Conservation (phyloP, 2,329 filamentous ascomycete species). For the Apiospora marii region DNA sequence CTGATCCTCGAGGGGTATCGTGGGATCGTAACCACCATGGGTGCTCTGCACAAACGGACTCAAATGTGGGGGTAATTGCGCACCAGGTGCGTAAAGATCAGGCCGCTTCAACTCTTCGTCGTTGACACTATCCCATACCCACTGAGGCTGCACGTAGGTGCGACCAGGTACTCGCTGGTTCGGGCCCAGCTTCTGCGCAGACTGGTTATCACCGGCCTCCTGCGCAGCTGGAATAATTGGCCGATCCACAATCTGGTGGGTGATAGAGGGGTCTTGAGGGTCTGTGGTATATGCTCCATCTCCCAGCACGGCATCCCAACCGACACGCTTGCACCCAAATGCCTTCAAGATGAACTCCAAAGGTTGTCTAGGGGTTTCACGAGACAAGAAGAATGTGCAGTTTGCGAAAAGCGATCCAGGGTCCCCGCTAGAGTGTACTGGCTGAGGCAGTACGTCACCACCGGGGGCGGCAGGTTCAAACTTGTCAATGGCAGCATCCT, state of each 20-base stretch:
- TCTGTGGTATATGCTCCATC: conserved; percentile 92
- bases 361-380: conserved; percentile 89
- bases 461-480: conserved; percentile 86
- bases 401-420: conserved; percentile 82
- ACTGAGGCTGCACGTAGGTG: conserved; percentile 94
- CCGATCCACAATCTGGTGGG: conserved; percentile 94
- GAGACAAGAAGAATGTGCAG: conserved; percentile 90
- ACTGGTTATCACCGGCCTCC: conserved; percentile 65
- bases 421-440: conserved; percentile 69
- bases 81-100: conserved; percentile 88
- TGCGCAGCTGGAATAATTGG: conserved; percentile 73
- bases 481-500: conserved; percentile 78
- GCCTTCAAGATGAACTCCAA: conserved; percentile 92
- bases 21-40: conserved; percentile 91
- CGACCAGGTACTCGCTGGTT: conserved; percentile 87
- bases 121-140: conserved; percentile 98
- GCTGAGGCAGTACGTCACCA: conserved; percentile 87
- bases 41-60: conserved; percentile 93
- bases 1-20: conserved; percentile 83
- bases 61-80: conserved; percentile 89
- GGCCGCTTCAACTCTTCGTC: conserved; percentile 86
- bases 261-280: conserved; percentile 87
- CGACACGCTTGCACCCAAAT: conserved; percentile 95
- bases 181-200: conserved; percentile 61
- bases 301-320: conserved; percentile 91